Evolutionary conservation across 768 basidiomycete genomes (phyloP), one percentile per base, ranked within the genome.

Genomic region (Steccherinum ochraceum): DNA sequence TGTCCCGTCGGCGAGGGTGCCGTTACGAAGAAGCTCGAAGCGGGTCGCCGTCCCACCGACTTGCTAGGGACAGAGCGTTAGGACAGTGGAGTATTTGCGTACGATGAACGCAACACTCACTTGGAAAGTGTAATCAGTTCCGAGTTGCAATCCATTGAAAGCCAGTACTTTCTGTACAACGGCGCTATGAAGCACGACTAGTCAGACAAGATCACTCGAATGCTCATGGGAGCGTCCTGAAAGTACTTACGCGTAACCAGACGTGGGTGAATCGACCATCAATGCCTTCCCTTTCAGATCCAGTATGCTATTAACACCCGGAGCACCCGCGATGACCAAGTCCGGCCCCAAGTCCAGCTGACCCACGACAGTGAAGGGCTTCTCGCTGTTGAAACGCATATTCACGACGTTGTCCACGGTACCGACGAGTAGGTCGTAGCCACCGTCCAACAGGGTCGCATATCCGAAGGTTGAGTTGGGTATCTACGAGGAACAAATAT

Each of bases 341-440:
- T 2, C 41, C 1, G 41, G 23, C 24, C 18, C 18, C 12, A 27
- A 24, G 42, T 45, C 49, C 21, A 50, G 42, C 26, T 50, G 49
- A 4, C 49, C 49, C 1, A 50, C 21, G 16, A 50, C 30, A 18
- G 49, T 45, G 24, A 50, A 24, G n/a, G 19, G 16, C 13, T 44
- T 21, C 4, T 50, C 18, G 12, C n/a, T 25, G 41, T 50, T 50
- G 49, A 50, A 50, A 5, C 49, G 49, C 12, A 42, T 19, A 19
- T 50, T 50, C 7, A 50, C 49, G 0, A 35, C 40, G 26, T 50
- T 50, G 43, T 50, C 49, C 2, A 27, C 25, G 13, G 49, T 50
- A 16, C 49, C 49, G 10, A 45, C 26, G 25, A 50, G 40, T 24
- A 50, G 5, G 42, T 50, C 49, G 12, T 19, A 21, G 1, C 10